phyloP scores from a whole-genome alignment of 1,139 yeast genomes.

The Yarrowia galli region DNA sequence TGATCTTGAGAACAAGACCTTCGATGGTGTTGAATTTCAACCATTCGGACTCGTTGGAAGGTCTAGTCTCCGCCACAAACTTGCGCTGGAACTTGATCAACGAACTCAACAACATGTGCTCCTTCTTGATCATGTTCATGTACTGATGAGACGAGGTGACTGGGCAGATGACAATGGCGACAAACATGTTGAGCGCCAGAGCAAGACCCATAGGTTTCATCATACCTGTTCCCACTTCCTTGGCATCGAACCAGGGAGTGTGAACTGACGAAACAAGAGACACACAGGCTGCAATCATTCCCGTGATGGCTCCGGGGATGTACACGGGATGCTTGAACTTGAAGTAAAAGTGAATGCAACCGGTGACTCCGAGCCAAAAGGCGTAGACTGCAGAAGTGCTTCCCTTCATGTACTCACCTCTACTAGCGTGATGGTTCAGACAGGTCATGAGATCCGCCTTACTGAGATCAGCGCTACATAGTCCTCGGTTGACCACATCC shows the following conservation, averaged over 20 bases:
- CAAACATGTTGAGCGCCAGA: slow-evolving; percentile 28
- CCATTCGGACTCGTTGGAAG: slow-evolving; percentile 18
- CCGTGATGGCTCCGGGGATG: slow-evolving; percentile 29
- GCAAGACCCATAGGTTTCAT: slow-evolving; percentile 31
- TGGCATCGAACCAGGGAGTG: slow-evolving; percentile 28
- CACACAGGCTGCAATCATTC: slow-evolving; percentile 27
- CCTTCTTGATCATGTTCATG: slow-evolving; percentile 24
- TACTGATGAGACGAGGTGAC: slow-evolving; percentile 27
- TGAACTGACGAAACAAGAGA: slow-evolving; percentile 1
- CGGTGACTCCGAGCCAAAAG: slow-evolving; percentile 20
- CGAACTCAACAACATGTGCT: slow-evolving; percentile 1
- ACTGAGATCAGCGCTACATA: neutral
- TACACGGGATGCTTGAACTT: slow-evolving; percentile 28
- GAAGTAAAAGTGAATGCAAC: slow-evolving; percentile 10
- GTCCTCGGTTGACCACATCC: slow-evolving; percentile 10
- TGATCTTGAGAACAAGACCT: neutral
- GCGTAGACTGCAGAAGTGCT: slow-evolving; percentile 10
- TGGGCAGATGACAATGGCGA: slow-evolving; percentile 18
- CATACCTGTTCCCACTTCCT: slow-evolving; percentile 2
- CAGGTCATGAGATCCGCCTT: neutral
- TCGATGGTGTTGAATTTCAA: slow-evolving; percentile 23
- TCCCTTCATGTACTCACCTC: slow-evolving; percentile 14
- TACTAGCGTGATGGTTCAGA: neutral
- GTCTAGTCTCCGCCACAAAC: slow-evolving; percentile 14
- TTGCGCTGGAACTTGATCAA: slow-evolving; percentile 33